These are phyloP conservation scores for Clonostachys rosea DNA, from an alignment of 2,329 filamentous ascomycete species.

Conservation along the genomic window DNA sequence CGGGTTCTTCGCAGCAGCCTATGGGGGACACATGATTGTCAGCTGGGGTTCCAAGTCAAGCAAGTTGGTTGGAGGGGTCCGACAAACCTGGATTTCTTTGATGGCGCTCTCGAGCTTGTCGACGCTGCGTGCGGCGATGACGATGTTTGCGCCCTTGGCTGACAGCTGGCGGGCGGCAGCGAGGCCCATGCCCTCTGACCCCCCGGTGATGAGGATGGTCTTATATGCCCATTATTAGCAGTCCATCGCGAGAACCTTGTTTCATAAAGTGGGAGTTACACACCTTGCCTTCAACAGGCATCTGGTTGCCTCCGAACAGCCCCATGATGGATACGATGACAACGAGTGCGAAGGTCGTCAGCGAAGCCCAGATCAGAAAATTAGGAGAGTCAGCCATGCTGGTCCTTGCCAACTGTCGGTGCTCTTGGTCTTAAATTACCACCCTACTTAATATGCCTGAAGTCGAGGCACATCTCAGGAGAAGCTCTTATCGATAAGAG, in stretches of 20 bases:
- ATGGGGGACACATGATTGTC: constrained; percentile 1
- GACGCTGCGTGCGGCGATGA: constrained; percentile 76
- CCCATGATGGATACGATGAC: constrained; percentile 52
- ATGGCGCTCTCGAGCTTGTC: constrained; percentile 71
- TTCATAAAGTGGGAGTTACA: constrained; percentile 9
- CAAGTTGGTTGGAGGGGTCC: not conserved
- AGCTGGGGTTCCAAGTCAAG: not conserved
- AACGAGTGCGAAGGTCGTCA: constrained; percentile 23
- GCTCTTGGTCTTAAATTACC: too few relatives aligned
- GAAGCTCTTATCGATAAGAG: too few relatives aligned
- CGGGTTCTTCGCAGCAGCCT: constrained; percentile 63
- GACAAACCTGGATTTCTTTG: constrained; percentile 55
- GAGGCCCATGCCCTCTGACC: constrained; percentile 88
- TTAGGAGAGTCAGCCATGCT: too few relatives aligned
- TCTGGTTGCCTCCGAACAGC: constrained; percentile 65
- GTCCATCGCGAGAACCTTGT: constrained; percentile 1
- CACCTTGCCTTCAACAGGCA: constrained; percentile 82
- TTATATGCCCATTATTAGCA: constrained; percentile 25
- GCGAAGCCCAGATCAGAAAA: not conserved
- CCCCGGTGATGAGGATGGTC: constrained; percentile 82
- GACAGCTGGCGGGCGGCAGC: constrained; percentile 71
- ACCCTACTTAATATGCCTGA: too few relatives aligned
- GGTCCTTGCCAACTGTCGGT: too few relatives aligned
- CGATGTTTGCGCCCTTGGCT: constrained; percentile 77
- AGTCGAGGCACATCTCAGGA: too few relatives aligned